Conservation (phyloP, 2,329 filamentous ascomycete species). For the Colletotrichum gigasporum region DNA sequence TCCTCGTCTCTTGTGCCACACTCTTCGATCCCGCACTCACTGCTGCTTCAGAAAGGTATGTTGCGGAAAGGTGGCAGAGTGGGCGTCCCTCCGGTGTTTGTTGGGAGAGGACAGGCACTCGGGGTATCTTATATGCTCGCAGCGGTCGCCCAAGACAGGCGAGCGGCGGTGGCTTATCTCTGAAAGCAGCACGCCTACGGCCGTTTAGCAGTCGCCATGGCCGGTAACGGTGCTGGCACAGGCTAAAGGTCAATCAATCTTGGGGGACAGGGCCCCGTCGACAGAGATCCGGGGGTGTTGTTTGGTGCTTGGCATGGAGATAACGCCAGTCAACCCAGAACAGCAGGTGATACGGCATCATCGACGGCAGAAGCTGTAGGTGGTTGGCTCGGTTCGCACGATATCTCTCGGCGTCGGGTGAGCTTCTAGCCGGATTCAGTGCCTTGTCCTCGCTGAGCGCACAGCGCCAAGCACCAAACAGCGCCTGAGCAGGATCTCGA, state of each 20-base stretch:
- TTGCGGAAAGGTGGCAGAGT: not conserved
- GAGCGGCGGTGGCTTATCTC: not conserved
- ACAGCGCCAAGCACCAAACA: not conserved
- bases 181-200: not conserved
- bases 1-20: not conserved
- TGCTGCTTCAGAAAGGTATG: not conserved
- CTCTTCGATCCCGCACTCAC: too few relatives aligned
- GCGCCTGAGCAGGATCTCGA: not conserved
- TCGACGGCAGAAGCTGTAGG: not conserved
- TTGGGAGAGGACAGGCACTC: not conserved
- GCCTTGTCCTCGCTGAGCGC: not conserved
- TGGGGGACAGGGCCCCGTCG: slow-evolving; percentile 1
- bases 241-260: not conserved
- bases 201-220: not conserved
- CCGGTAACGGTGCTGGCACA: not conserved
- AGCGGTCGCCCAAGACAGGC: not conserved
- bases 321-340: slow-evolving; percentile 11
- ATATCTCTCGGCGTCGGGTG: slow-evolving; percentile 3
- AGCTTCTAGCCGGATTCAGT: slow-evolving; percentile 8
- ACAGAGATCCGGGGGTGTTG: not conserved
- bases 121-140: not conserved
- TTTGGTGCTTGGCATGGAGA: not conserved
- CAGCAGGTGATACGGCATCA: slow-evolving; percentile 1
- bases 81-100: not conserved
- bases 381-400: not conserved